Evolutionary conservation across 1,284 basidiomycete genomes (phyloP).

Genomic region (Austroboletus novae-zelandiae): DNA sequence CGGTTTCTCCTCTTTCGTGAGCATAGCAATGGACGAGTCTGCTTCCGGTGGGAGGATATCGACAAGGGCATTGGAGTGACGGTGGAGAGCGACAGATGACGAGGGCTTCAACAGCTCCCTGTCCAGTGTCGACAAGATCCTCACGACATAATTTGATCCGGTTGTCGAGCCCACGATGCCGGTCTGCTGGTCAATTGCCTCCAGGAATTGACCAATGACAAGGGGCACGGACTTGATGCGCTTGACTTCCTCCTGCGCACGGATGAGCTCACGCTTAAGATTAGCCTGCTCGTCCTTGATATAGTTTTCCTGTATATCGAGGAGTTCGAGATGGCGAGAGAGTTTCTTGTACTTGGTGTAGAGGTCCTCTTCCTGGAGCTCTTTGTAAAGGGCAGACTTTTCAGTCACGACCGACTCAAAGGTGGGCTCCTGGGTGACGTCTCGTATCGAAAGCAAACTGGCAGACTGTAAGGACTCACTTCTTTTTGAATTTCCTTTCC

Average conservation of each 20-base stretch:
- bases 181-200: slow-evolving; percentile 97
- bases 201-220: slow-evolving; percentile 99
- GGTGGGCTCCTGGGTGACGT: slow-evolving; percentile 72
- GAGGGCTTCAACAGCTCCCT: slow-evolving; percentile 97
- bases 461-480: slow-evolving; percentile 44
- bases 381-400: slow-evolving; percentile 82
- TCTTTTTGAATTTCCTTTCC: slow-evolving; percentile 84
- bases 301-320: slow-evolving; percentile 95
- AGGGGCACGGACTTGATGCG: slow-evolving; percentile 98
- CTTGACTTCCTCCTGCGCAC: slow-evolving; percentile 99
- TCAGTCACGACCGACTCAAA: slow-evolving; percentile 86
- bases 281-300: slow-evolving; percentile 99
- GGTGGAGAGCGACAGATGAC: slow-evolving; percentile 94
- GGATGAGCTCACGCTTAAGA: slow-evolving; percentile 95
- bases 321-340: slow-evolving; percentile 88
- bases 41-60: slow-evolving; percentile 99
- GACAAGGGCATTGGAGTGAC: slow-evolving; percentile 98
- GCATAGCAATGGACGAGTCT: slow-evolving; percentile 95
- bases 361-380: slow-evolving; percentile 88
- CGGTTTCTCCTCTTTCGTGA: slow-evolving; percentile 91
- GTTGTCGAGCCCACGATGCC: slow-evolving; percentile 98
- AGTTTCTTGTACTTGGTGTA: slow-evolving; percentile 97
- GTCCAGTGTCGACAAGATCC: slow-evolving; percentile 96
- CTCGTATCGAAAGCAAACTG: background rate
- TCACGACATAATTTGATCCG: slow-evolving; percentile 97